Evolutionary conservation across 1,139 yeast genomes (phyloP).

Genomic region (Zygoascus sp.): DNA sequence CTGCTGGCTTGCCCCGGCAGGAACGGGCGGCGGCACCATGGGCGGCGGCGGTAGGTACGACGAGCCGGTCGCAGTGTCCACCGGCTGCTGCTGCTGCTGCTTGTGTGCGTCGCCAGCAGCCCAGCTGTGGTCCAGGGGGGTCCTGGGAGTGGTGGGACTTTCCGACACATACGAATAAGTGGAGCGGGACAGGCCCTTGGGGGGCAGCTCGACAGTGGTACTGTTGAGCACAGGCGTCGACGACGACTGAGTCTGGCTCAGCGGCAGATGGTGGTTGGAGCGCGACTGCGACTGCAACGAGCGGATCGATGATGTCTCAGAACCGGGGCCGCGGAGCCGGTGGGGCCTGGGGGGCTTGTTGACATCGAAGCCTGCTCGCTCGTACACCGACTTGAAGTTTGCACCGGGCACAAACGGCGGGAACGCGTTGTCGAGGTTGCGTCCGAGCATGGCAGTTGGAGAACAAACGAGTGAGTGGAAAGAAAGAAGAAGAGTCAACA

Average conservation of each 20-base stretch:
- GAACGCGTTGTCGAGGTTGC: slow-evolving; percentile 36
- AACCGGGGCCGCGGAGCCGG: background rate
- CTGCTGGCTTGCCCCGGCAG: background rate
- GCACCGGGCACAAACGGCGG: slow-evolving; percentile 37
- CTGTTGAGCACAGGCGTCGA: too few relatives aligned
- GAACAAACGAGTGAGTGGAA: background rate
- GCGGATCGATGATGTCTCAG: background rate
- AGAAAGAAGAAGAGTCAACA: background rate
- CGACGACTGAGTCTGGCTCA: too few relatives aligned
- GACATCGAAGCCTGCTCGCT: slow-evolving; percentile 40
- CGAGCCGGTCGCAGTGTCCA: background rate
- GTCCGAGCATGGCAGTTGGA: slow-evolving; percentile 5
- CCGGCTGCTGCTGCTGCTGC: background rate
- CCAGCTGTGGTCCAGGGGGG: slow-evolving; percentile 1
- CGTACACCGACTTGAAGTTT: slow-evolving; percentile 35
- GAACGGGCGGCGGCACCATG: slow-evolving; percentile 3
- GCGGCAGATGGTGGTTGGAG: too few relatives aligned
- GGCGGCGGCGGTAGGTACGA: background rate
- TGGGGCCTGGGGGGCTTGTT: slow-evolving; percentile 19
- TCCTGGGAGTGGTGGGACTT: slow-evolving; percentile 1
- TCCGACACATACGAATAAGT: background rate
- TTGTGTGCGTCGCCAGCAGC: background rate
- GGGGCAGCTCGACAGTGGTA: background rate
- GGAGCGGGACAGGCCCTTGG: background rate
- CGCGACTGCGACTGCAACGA: too few relatives aligned